These are phyloP conservation scores for Malassezia arunalokei DNA, from an alignment of 1,284 basidiomycete species.

Conservation along the genomic window DNA sequence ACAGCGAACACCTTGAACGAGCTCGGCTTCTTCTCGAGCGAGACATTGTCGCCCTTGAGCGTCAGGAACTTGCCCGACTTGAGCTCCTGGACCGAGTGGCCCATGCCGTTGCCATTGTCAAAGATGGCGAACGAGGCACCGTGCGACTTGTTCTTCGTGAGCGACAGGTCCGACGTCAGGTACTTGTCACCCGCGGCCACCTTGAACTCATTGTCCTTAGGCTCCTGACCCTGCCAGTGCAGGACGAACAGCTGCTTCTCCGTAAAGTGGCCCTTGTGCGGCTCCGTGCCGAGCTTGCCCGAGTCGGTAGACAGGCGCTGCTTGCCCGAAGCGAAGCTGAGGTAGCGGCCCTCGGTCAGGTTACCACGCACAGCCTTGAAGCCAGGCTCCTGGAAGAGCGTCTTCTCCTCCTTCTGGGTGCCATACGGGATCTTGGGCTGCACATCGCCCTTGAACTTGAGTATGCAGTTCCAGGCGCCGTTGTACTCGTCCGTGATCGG, in stretches of 20 bases:
- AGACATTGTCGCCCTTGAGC: neutral
- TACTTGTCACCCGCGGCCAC: constrained; percentile 4
- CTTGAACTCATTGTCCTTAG: constrained; percentile 9
- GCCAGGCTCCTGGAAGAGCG: constrained; percentile 17
- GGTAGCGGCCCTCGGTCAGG: constrained; percentile 26
- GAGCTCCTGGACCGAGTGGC: neutral
- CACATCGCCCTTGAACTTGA: constrained; percentile 12
- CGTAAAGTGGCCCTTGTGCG: neutral
- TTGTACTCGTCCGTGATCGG: constrained; percentile 15
- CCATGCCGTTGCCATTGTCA: constrained; percentile 2
- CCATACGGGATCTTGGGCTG: constrained; percentile 11
- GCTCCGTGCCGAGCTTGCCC: neutral
- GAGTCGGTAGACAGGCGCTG: constrained; percentile 9
- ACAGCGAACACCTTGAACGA: neutral
- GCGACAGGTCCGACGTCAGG: neutral
- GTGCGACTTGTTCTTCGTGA: neutral
- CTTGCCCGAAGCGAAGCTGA: constrained; percentile 15
- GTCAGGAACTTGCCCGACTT: constrained; percentile 1
- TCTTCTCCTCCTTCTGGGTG: constrained; percentile 9
- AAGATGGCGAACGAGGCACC: neutral
- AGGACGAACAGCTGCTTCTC: constrained; percentile 12
- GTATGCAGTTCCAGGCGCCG: constrained; percentile 14
- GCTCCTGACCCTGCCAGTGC: constrained; percentile 3
- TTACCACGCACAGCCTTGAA: constrained; percentile 22
- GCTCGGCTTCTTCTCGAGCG: neutral